These are phyloP conservation scores for Dianthus caryophyllus DNA, from an alignment of 148 eudicot species.

Conservation along the genomic window DNA sequence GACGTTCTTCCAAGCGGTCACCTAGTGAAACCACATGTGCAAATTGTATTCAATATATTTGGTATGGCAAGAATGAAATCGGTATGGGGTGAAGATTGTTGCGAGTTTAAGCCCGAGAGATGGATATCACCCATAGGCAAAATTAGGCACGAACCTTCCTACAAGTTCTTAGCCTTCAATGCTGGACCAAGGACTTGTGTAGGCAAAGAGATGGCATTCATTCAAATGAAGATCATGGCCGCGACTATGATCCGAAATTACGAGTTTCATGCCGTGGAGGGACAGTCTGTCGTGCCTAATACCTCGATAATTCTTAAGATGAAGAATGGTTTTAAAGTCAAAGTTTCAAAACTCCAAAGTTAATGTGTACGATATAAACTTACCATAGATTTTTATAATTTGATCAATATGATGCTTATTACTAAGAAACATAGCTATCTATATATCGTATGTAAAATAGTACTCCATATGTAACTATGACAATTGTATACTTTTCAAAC, in stretches of 20 bases:
- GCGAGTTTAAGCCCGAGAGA: conserved; percentile 41
- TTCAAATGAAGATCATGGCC: conserved; percentile 21
- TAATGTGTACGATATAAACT: neutral
- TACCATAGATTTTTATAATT: too few relatives aligned
- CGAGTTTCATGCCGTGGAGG: conserved; percentile 9
- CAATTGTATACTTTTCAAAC: too few relatives aligned
- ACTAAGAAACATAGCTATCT: too few relatives aligned
- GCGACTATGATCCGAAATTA: conserved; percentile 17
- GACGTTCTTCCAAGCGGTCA: conserved; percentile 48
- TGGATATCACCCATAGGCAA: conserved; percentile 35
- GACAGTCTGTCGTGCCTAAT: conserved; percentile 18
- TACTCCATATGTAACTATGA: too few relatives aligned
- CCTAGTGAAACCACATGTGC: conserved; percentile 31
- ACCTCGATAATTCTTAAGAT: conserved; percentile 20
- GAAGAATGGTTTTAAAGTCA: conserved; percentile 27
- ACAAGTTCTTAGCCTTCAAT: conserved; percentile 43
- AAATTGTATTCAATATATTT: conserved; percentile 29
- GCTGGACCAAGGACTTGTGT: conserved; percentile 48
- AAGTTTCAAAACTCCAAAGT: neutral
- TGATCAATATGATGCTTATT: too few relatives aligned
- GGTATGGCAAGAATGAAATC: conserved; percentile 48
- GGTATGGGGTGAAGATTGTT: conserved; percentile 43
- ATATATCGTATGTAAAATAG: too few relatives aligned
- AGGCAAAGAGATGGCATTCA: conserved; percentile 47
- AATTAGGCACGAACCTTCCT: conserved; percentile 42